These are phyloP conservation scores for Bondarzewia mesenterica DNA, from an alignment of 1,284 basidiomycete species.

Conservation along the genomic window DNA sequence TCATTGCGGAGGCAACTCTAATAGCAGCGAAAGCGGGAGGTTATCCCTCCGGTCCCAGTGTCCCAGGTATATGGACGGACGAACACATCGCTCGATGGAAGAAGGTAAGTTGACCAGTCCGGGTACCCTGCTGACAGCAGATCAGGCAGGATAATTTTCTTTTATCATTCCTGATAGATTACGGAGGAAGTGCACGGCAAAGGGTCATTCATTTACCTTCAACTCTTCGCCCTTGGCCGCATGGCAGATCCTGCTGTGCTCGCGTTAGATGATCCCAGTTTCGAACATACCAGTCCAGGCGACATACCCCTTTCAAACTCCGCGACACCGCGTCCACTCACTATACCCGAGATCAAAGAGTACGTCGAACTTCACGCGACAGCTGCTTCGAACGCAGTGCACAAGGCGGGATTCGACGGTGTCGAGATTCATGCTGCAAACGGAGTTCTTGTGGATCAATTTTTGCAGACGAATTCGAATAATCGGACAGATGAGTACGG, in stretches of 20 bases:
- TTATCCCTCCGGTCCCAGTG: background rate
- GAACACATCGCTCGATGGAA: no score
- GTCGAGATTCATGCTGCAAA: background rate
- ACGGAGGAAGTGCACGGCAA: no score
- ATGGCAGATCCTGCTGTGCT: background rate
- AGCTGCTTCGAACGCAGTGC: background rate
- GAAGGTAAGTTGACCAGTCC: no score
- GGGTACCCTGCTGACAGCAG: no score
- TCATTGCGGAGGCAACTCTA: background rate
- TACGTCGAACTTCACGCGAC: background rate
- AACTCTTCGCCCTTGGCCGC: background rate
- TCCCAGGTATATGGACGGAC: background rate
- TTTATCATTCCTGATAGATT: no score
- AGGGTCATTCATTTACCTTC: background rate
- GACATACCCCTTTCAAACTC: background rate
- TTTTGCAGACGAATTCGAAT: background rate
- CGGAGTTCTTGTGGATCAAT: background rate
- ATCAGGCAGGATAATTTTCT: no score
- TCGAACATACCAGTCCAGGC: background rate
- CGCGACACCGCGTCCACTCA: background rate
- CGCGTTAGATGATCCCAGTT: background rate
- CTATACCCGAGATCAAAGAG: background rate
- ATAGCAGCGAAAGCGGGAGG: background rate
- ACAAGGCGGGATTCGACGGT: background rate
- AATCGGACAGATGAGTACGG: background rate